phyloP scores from a whole-genome alignment of 2,329 filamentous ascomycete species.

The Arthrobotrys entomopaga region DNA sequence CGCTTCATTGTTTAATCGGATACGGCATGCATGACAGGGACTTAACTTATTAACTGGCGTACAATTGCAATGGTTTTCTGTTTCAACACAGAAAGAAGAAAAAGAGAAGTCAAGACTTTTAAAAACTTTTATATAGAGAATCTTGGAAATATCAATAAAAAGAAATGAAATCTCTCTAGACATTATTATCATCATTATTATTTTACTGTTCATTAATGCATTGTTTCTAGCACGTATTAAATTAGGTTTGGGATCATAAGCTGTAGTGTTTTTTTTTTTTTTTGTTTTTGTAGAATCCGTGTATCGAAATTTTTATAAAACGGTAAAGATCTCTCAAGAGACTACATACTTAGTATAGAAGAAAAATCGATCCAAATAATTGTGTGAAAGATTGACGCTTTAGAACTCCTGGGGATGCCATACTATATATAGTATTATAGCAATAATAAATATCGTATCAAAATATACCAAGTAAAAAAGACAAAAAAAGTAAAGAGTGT shows the following conservation, averaged over 20 bases:
- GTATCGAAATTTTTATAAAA: neutral
- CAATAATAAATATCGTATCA: slow-evolving; percentile 20
- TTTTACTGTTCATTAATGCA: no score
- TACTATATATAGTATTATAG: slow-evolving; percentile 25
- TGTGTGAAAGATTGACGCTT: slow-evolving; percentile 44
- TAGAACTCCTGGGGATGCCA: slow-evolving; percentile 45
- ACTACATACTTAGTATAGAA: slow-evolving; percentile 2
- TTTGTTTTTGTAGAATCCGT: neutral
- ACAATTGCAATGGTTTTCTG: slow-evolving; percentile 36
- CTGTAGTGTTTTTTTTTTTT: no score
- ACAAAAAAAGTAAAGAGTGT: slow-evolving; percentile 17
- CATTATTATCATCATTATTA: no score
- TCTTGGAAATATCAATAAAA: slow-evolving; percentile 19
- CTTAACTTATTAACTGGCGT: slow-evolving; percentile 30
- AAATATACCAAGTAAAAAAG: slow-evolving; percentile 20
- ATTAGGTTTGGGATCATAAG: no score
- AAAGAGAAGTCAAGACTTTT: slow-evolving; percentile 28
- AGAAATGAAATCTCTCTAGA: slow-evolving; percentile 53
- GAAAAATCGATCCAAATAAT: slow-evolving; percentile 21
- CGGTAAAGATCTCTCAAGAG: no score
- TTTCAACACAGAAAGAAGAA: slow-evolving; percentile 52
- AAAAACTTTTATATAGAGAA: slow-evolving; percentile 49
- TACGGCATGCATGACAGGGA: slow-evolving; percentile 28
- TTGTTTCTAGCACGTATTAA: no score
- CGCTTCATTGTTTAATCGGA: slow-evolving; percentile 11